A percentile compares a stretch with the other conserved stretches of the same genome.
phyloP scores from a whole-genome alignment of 257 asterid species.

The Plantago elongata region DNA sequence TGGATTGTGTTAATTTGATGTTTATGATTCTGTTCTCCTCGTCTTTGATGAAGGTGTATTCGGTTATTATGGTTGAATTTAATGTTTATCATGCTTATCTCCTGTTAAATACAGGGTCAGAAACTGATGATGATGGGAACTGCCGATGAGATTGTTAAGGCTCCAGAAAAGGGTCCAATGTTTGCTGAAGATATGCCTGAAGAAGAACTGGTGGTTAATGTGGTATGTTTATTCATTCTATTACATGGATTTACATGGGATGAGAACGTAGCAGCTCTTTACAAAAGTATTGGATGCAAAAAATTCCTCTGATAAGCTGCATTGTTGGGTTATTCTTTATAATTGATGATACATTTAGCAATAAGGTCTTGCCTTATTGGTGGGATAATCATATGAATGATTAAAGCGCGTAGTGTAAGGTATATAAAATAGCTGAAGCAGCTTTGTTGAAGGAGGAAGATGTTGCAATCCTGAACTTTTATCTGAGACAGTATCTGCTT shows the following conservation, averaged over 20 bases:
- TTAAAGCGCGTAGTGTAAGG: too few relatives aligned
- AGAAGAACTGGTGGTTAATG: conserved; percentile 66
- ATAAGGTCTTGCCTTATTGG: too few relatives aligned
- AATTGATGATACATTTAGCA: too few relatives aligned
- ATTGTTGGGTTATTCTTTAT: too few relatives aligned
- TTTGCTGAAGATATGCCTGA: conserved; percentile 98
- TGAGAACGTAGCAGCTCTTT: conserved; percentile 1
- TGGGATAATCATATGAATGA: too few relatives aligned
- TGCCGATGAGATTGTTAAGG: conserved; percentile 94
- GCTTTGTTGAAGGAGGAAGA: too few relatives aligned
- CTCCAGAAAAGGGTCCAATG: conserved; percentile 91
- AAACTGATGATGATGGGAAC: conserved; percentile 99
- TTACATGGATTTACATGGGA: conserved; percentile 12
- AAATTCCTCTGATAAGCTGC: too few relatives aligned
- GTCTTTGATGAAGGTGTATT: not conserved
- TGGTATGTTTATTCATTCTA: conserved; percentile 45
- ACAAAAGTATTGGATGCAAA: not conserved
- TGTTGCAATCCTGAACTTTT: too few relatives aligned
- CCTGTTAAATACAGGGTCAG: conserved; percentile 67
- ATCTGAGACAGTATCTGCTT: too few relatives aligned
- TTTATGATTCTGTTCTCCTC: too few relatives aligned
- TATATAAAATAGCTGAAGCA: too few relatives aligned
- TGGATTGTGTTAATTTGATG: too few relatives aligned
- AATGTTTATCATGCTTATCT: conserved; percentile 5
- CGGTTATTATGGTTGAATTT: conserved; percentile 5